Evolutionary conservation across 208 protist species (phyloP), one percentile per base, ranked within the genome.

Genomic region (Trypanosoma theileri): DNA sequence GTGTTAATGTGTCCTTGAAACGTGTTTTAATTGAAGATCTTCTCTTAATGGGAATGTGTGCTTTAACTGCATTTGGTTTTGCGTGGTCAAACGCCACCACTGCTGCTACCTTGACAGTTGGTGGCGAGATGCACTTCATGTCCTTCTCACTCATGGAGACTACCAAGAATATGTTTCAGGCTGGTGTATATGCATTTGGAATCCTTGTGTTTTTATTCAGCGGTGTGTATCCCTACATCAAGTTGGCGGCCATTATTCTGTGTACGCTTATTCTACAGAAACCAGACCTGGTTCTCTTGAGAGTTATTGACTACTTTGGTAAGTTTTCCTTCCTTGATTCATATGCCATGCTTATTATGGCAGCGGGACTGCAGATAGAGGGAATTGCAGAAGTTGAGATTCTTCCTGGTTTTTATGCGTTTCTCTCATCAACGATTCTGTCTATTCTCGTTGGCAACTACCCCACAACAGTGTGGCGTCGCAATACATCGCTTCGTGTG

Each of bases 221-320:
- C n/a, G 95, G 96, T 6, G 57, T 88, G 17, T 98, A 98, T 83
- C 96, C 97, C 1, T 99, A 98, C 75, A 69, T 95, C 0, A 63
- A 81, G 53, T 53, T 96, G 24, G 17, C 60, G 1, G 21, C 21
- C 12, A 69, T 88, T 35, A 17, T 89, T 0, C 66, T 93, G 10
- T 67, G 55, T 19, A 68, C 45, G 4, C 61, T 84, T 0, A 53
- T 97, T 17, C 19, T 81, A 3, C 67, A 63, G 16, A 65, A 69
- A 44, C 67, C 65, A 9, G 59, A 82, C 8, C 67, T 80, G 62
- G 16, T 16, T 14, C 10, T 89, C 3, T 61, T 98, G 42, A 68
- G 50, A 42, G 35, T 80, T 7, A 69, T 98, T 63, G 92, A 97
- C 66, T 72, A 64, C 6, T 60, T 89, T 17, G 93, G 93, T 44